Conservation (phyloP, 305 asterid species). For the Striga hermonthica region DNA sequence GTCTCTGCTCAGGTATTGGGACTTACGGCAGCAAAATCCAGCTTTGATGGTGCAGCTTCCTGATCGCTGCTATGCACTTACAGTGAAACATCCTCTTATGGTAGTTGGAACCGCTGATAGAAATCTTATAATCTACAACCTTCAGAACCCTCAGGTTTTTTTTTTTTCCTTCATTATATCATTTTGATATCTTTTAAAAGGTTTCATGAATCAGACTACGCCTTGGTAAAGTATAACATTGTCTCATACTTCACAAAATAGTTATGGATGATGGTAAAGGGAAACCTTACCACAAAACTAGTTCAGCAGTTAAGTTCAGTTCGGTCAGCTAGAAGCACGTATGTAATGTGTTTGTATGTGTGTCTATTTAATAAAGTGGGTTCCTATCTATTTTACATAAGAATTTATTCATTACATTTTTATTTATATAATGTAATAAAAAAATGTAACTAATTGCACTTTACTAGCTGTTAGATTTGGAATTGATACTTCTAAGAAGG, state of each 20-base stretch:
- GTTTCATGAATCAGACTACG: slow-evolving; percentile 11
- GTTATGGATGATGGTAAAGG: neutral
- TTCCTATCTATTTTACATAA: neutral
- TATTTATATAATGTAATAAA: neutral
- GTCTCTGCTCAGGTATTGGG: slow-evolving; percentile 66
- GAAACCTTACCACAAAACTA: neutral
- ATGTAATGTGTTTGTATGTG: too few relatives aligned
- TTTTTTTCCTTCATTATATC: slow-evolving; percentile 22
- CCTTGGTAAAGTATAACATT: neutral
- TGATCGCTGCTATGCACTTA: slow-evolving; percentile 77
- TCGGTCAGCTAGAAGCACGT: neutral
- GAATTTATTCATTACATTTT: neutral
- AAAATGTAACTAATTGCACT: neutral
- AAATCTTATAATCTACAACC: slow-evolving; percentile 67
- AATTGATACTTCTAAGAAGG: neutral
- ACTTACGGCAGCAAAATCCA: slow-evolving; percentile 69
- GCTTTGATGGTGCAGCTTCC: slow-evolving; percentile 74
- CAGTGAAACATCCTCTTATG: slow-evolving; percentile 78
- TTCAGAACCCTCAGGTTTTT: slow-evolving; percentile 85
- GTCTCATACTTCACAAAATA: neutral
- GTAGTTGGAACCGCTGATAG: slow-evolving; percentile 78
- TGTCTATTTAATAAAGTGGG: neutral
- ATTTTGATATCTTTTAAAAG: slow-evolving; percentile 15
- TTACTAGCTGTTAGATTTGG: neutral
- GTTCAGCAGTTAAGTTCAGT: neutral